Conservation (phyloP, 164 flowering plant genomes). For the Amborella trichopoda region DNA sequence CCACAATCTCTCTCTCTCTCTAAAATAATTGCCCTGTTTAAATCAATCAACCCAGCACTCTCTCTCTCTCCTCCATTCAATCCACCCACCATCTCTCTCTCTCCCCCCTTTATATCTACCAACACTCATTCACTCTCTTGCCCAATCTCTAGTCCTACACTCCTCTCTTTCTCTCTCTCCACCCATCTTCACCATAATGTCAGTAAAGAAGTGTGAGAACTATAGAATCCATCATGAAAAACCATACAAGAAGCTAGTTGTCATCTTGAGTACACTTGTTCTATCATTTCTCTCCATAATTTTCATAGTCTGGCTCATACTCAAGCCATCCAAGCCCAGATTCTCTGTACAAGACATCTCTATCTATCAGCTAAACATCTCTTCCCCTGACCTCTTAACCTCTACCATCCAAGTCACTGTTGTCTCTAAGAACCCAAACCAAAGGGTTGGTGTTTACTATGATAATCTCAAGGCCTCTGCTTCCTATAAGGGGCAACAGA, state of each 20-base stretch:
- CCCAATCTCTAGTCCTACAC: conserved; percentile 6
- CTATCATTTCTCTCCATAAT: conserved; percentile 7
- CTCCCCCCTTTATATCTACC: neutral
- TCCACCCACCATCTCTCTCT: neutral
- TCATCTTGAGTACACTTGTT: conserved; percentile 11
- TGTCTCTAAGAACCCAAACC: conserved; percentile 18
- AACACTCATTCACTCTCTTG: neutral
- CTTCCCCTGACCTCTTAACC: conserved; percentile 17
- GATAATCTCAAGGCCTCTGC: conserved; percentile 18
- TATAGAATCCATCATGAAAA: conserved; percentile 12
- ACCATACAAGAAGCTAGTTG: conserved; percentile 12
- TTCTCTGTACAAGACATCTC: conserved; percentile 18
- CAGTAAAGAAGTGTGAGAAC: conserved; percentile 22
- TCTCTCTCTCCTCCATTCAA: conserved; percentile 1
- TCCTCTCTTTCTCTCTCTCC: conserved; percentile 7
- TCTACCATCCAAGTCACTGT: conserved; percentile 23
- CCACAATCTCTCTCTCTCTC: no score
- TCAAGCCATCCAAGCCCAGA: conserved; percentile 23
- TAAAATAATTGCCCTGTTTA: neutral
- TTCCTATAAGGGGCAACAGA: conserved; percentile 20
- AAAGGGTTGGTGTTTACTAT: conserved; percentile 20
- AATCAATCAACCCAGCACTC: neutral
- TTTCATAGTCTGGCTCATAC: conserved; percentile 15
- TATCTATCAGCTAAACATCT: conserved; percentile 19
- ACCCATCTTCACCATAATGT: conserved; percentile 1